Conservation (phyloP, 306 rosid species). For the Rubus idaeus region DNA sequence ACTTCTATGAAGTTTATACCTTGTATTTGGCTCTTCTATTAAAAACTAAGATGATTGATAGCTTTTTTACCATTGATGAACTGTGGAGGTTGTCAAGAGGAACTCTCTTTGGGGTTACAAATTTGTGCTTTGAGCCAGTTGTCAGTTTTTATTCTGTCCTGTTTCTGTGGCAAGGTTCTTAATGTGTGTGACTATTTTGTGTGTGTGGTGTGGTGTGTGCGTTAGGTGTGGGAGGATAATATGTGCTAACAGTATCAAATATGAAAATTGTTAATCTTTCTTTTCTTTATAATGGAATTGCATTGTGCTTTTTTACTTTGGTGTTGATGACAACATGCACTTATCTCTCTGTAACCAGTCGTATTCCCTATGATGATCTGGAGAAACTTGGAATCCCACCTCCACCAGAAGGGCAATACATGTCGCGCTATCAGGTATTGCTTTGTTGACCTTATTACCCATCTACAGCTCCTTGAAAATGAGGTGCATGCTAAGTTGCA, state of each 20-base stretch:
- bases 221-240: neutral
- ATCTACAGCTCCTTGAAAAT: neutral
- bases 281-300: neutral
- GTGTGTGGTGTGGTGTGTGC: neutral
- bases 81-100: neutral
- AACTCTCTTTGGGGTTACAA: neutral
- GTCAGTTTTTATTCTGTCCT: neutral
- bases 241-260: neutral
- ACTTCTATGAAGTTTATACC: neutral
- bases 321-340: neutral
- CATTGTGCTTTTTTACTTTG: neutral
- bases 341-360: slow-evolving; percentile 41
- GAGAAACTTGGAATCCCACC: slow-evolving; percentile 84
- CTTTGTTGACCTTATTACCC: slow-evolving; percentile 14
- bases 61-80: neutral
- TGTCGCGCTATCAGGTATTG: slow-evolving; percentile 75
- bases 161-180: neutral
- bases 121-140: neutral
- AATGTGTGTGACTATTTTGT: too few species aligned
- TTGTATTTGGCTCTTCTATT: neutral
- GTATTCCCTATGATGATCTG: slow-evolving; percentile 73
- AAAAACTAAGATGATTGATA: neutral
- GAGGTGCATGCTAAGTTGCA: neutral
- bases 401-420: slow-evolving; percentile 88
- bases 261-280: neutral